Evolutionary conservation across 2,329 filamentous ascomycete species (phyloP).

Genomic region (Cercospora nicotianae): DNA sequence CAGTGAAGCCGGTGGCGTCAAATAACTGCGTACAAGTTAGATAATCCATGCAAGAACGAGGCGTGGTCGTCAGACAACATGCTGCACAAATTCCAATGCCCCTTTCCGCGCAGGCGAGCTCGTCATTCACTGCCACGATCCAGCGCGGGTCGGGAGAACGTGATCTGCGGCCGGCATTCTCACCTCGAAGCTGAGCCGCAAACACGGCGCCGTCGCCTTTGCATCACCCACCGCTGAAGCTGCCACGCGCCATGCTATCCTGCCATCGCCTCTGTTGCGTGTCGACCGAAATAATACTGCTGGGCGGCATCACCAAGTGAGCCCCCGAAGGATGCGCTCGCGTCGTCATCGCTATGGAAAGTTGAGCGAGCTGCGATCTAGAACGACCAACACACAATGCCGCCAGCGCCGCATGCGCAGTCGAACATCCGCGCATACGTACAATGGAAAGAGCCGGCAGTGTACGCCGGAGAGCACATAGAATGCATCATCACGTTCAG

Average conservation of each 20-base stretch:
- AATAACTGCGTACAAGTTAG: conserved; percentile 1
- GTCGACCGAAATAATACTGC: background rate
- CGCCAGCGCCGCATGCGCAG: conserved; percentile 18
- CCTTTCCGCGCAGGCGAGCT: background rate
- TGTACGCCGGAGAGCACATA: conserved; percentile 95
- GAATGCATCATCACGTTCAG: conserved; percentile 96
- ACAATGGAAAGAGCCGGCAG: conserved; percentile 87
- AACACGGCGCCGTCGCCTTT: background rate
- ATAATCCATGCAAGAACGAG: background rate
- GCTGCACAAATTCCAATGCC: background rate
- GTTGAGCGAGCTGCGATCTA: conserved; percentile 17
- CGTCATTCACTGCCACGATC: background rate
- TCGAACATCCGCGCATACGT: conserved; percentile 93
- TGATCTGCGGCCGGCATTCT: conserved; percentile 4
- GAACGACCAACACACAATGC: conserved; percentile 8
- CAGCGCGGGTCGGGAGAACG: background rate
- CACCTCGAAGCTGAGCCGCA: conserved; percentile 3
- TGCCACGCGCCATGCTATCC: background rate
- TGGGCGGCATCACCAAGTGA: background rate
- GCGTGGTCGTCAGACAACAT: background rate
- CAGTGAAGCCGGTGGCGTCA: conserved; percentile 14
- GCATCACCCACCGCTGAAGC: background rate
- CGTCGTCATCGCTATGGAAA: conserved; percentile 15
- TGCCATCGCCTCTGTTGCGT: background rate
- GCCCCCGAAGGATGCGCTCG: conserved; percentile 14